A percentile compares a stretch with the other conserved stretches of the same genome.
Conservation (phyloP, 805 yeast species). For the Yarrowia porcina region DNA sequence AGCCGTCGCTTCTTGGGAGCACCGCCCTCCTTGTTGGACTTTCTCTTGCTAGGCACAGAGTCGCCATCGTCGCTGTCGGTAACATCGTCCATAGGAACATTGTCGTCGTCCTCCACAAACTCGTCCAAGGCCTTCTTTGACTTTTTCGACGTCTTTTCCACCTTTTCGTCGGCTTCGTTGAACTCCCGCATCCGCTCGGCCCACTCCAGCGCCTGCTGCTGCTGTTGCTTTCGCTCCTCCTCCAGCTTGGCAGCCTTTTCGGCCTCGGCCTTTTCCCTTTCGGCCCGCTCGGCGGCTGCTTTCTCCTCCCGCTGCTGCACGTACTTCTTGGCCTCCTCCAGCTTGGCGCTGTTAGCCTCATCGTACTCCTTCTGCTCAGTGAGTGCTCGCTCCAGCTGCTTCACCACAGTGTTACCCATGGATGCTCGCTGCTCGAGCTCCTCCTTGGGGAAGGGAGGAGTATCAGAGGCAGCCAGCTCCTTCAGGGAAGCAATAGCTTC, state of each 20-base stretch:
- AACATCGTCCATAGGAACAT: conserved; percentile 34
- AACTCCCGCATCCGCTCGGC: conserved; percentile 43
- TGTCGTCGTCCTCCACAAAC: conserved; percentile 29
- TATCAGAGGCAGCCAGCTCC: conserved; percentile 54
- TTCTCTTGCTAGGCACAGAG: conserved; percentile 26
- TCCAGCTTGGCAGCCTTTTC: conserved; percentile 30
- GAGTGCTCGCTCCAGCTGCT: conserved; percentile 65
- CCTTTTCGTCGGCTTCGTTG: conserved; percentile 36
- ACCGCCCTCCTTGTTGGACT: conserved; percentile 28
- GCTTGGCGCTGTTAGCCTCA: conserved; percentile 51
- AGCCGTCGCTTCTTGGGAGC: conserved; percentile 30
- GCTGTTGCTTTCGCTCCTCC: conserved; percentile 35
- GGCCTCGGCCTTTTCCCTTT: conserved; percentile 37
- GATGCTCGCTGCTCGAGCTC: conserved; percentile 85
- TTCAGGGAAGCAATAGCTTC: conserved; percentile 60
- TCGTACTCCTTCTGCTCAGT: conserved; percentile 73
- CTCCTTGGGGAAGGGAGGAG: conserved; percentile 73
- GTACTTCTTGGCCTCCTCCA: conserved; percentile 63
- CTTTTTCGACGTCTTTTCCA: conserved; percentile 28
- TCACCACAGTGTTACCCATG: conserved; percentile 74
- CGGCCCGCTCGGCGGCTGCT: conserved; percentile 44
- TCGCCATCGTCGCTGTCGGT: conserved; percentile 30
- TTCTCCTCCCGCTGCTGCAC: conserved; percentile 56
- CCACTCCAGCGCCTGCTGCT: conserved; percentile 41
- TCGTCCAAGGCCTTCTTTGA: conserved; percentile 26